Base-by-base conservation (phyloP, 2,329 filamentous ascomycete genomes). In the Dothiorella sarmentorum region DNA sequence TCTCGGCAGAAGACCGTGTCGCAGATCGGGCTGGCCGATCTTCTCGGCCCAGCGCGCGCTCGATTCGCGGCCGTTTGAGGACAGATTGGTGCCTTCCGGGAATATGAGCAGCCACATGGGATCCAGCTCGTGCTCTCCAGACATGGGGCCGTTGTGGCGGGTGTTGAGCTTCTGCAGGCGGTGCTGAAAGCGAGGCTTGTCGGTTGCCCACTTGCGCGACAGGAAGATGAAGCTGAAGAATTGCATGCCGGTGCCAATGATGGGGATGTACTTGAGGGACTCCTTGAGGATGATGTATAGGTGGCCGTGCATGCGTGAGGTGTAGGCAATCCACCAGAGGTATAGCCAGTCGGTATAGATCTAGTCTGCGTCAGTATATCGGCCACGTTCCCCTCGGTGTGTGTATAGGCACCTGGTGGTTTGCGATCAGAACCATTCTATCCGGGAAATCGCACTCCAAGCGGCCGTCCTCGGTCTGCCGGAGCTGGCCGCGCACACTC, bases 101-200 rank as follows among this genome's bases (percentile, higher is more conserved):
- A 94, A 95, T 52, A 96, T 82, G 52, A 96, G 79, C 47, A 96
- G 80, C 91, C 91, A 96, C 90, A 95, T 95, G 20, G 91, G 91
- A 64, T 90, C 82, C 18, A 85, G 73, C 53, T 82, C 84, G 10
- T 75, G 69, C 20, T 66, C 67, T 35, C 72, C 73, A 1, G 72
- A 71, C 57, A 76, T 61, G 13, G 76, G 73, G 2, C 71, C 69
- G 2, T 61, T 62, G 60, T 75, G 74, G 1, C 66, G 60, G 27
- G 63, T 78, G 68, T 85, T 88, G 61, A 96, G 81, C 74, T 91
- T 90, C 62, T 82, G 77, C 7, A 96, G 76, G 1, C 90, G 84
- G 69, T 93, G 83, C 15, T 86, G 85, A 68, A 96, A 79, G 51
- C 90, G 84, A 2, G 86, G 82, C 67, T 87, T 85, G 69, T 96